phyloP scores from a whole-genome alignment of 129 eudicot genomes.

The Flaveria trinervia region DNA sequence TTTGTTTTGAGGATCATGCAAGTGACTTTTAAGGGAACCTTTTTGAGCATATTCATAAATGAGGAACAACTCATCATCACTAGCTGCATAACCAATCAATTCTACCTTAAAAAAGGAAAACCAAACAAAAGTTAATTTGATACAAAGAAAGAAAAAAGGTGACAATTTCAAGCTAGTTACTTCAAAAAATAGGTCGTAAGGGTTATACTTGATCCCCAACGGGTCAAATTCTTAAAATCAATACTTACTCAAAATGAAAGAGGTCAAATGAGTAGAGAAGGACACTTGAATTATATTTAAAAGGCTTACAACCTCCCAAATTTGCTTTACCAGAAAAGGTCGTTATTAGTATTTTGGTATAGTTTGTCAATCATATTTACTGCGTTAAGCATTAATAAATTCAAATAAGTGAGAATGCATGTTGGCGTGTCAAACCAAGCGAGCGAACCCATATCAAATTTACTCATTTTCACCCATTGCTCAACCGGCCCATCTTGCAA shows the following conservation, averaged over 20 bases:
- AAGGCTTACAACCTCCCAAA: neutral
- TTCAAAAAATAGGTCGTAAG: neutral
- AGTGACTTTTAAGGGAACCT: slow-evolving; percentile 80
- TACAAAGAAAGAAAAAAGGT: slow-evolving; percentile 16
- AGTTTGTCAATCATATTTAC: neutral
- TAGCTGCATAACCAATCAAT: slow-evolving; percentile 84
- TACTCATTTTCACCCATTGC: neutral
- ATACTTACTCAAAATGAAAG: neutral
- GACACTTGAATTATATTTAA: neutral
- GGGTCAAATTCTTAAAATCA: neutral
- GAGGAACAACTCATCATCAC: slow-evolving; percentile 75
- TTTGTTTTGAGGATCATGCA: slow-evolving; percentile 86
- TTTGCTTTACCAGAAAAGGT: neutral
- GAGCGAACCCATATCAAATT: neutral
- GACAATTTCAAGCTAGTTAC: neutral
- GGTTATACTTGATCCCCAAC: slow-evolving; percentile 2
- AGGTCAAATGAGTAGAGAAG: neutral
- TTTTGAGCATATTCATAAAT: slow-evolving; percentile 86
- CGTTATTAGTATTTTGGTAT: neutral
- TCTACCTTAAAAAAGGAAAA: slow-evolving; percentile 73
- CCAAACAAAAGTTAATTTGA: slow-evolving; percentile 30
- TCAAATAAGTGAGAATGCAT: neutral
- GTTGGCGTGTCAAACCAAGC: neutral
- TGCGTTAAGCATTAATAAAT: neutral
- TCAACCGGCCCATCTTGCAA: slow-evolving; percentile 5